A percentile compares a stretch with the other conserved stretches of the same genome.
These are phyloP conservation scores for Penicillium sp. DNA, from an alignment of 2,329 filamentous ascomycete genomes.

Conservation along the genomic window DNA sequence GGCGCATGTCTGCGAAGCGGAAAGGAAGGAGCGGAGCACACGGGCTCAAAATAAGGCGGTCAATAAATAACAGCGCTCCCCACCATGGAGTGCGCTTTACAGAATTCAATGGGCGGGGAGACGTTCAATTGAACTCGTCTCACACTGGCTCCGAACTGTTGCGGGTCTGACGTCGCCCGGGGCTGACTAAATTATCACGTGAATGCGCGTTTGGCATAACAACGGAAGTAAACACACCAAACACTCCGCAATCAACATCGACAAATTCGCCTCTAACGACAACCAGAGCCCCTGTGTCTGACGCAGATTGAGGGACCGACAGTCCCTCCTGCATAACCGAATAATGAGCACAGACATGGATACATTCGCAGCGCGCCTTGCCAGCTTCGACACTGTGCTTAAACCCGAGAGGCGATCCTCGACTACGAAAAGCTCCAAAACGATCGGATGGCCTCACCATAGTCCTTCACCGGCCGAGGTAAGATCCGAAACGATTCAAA, in stretches of 20 bases:
- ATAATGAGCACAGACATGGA: conserved; percentile 46
- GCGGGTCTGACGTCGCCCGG: conserved; percentile 15
- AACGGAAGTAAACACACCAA: conserved; percentile 24
- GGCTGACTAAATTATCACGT: conserved; percentile 19
- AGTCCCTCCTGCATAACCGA: not conserved
- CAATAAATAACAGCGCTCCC: conserved; percentile 18
- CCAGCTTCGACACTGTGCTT: conserved; percentile 70
- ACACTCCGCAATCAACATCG: conserved; percentile 16
- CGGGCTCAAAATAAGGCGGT: conserved; percentile 19
- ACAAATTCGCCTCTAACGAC: conserved; percentile 5
- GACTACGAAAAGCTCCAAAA: conserved; percentile 57
- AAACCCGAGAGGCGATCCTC: conserved; percentile 66
- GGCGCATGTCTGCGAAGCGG: conserved; percentile 28
- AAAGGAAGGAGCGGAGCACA: conserved; percentile 23
- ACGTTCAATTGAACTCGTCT: conserved; percentile 6
- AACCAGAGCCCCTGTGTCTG: conserved; percentile 1
- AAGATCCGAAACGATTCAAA: conserved; percentile 24
- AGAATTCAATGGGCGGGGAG: conserved; percentile 10
- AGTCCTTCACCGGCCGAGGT: conserved; percentile 65
- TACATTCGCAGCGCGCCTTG: conserved; percentile 72
- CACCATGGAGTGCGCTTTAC: conserved; percentile 22
- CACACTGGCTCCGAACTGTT: conserved; percentile 5
- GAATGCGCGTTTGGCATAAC: conserved; percentile 18
- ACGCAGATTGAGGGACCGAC: not conserved
- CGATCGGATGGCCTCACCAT: conserved; percentile 73